A percentile compares a stretch with the other conserved stretches of the same genome.
These are phyloP conservation scores for Candida andamanensis DNA, from an alignment of 805 yeast genomes.

Conservation along the genomic window DNA sequence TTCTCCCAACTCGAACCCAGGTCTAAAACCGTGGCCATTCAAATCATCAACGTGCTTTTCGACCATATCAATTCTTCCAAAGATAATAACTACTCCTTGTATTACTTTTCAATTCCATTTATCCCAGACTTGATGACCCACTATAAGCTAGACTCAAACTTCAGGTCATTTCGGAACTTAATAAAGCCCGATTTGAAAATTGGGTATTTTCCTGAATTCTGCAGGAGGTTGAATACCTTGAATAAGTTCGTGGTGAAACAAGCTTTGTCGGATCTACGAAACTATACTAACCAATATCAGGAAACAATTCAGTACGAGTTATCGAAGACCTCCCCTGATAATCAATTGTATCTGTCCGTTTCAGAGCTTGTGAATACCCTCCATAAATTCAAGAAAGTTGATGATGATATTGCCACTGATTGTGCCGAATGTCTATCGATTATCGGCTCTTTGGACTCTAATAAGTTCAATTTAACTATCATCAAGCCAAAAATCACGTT, in stretches of 20 bases:
- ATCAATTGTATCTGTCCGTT: constrained; percentile 15
- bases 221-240: constrained; percentile 52
- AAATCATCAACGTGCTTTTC: constrained; percentile 40
- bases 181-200: constrained; percentile 27
- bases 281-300: constrained; percentile 49
- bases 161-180: constrained; percentile 22
- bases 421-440: constrained; percentile 69
- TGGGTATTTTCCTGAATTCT: constrained; percentile 45
- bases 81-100: constrained; percentile 41
- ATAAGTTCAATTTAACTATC: constrained; percentile 43
- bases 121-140: constrained; percentile 29
- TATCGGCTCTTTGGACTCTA: constrained; percentile 72
- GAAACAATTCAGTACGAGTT: constrained; percentile 39
- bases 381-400: constrained; percentile 47
- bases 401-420: constrained; percentile 46
- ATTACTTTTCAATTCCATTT: constrained; percentile 50
- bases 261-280: constrained; percentile 58
- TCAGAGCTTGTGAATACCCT: constrained; percentile 48
- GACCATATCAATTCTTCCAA: constrained; percentile 26
- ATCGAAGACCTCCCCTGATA: constrained; percentile 6
- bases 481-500: constrained; percentile 44
- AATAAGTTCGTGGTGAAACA: constrained; percentile 70
- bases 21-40: constrained; percentile 47
- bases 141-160: constrained; percentile 11
- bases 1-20: constrained; percentile 50